Conservation (phyloP, 139 green algal species). For the Chlamydomonas schloesseri region DNA sequence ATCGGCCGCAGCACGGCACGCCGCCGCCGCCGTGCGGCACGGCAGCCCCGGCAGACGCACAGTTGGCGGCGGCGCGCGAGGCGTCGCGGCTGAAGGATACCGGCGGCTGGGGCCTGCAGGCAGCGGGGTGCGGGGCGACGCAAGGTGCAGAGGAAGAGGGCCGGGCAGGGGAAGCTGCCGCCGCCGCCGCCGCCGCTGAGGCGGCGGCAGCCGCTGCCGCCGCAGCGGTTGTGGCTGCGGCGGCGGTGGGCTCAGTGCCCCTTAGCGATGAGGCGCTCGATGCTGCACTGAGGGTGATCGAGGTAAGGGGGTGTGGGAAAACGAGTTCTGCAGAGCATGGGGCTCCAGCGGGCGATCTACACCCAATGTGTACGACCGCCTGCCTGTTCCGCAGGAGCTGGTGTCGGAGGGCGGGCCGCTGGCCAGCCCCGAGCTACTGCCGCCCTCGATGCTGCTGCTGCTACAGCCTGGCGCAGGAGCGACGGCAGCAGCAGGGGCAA, state of each 20-base stretch:
- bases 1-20: too few relatives aligned
- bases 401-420: not conserved
- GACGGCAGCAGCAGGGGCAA: too few relatives aligned
- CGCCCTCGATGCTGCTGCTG: too few relatives aligned
- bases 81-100: not conserved
- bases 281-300: slow-evolving; percentile 7
- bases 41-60: too few relatives aligned
- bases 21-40: too few relatives aligned
- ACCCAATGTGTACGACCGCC: too few relatives aligned
- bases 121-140: not conserved
- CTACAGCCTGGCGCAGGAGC: too few relatives aligned
- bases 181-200: not conserved
- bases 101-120: too few relatives aligned
- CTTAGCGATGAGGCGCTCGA: slow-evolving; percentile 26
- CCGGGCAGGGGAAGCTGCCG: not conserved
- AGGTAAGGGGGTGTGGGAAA: not conserved
- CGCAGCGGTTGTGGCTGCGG: slow-evolving; percentile 13
- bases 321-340: too few relatives aligned
- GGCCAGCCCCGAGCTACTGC: not conserved
- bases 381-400: not conserved
- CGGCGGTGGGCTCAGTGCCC: slow-evolving; percentile 6
- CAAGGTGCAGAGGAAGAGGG: not conserved
- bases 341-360: too few relatives aligned
- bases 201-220: not conserved
- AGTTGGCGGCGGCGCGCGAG: not conserved